phyloP scores from a whole-genome alignment of 1,284 basidiomycete genomes.

The Sanghuangporus sanghuang region DNA sequence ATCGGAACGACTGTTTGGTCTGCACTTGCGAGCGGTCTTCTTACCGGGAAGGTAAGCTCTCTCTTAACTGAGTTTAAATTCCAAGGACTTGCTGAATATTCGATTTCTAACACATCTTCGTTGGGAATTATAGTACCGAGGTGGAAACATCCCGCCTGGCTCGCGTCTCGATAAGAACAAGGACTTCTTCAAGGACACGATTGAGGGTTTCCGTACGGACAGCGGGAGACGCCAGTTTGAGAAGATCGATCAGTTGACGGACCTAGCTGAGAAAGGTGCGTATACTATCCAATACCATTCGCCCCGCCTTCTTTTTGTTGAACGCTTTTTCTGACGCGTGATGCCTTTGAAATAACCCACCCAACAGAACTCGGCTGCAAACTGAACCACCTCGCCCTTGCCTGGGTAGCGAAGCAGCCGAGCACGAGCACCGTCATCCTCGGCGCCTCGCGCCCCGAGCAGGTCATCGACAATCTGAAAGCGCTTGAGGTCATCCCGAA shows the following conservation, averaged over 20 bases:
- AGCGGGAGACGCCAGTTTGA: slow-evolving; percentile 61
- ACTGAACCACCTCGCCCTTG: slow-evolving; percentile 61
- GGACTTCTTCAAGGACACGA: slow-evolving; percentile 42
- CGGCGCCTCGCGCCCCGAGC: slow-evolving; percentile 52
- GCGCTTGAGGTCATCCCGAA: slow-evolving; percentile 67
- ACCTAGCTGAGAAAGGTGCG: slow-evolving; percentile 45
- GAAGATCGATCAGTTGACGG: slow-evolving; percentile 63
- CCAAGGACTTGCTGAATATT: too few relatives aligned
- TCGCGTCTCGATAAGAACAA: slow-evolving; percentile 57
- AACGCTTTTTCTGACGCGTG: background rate
- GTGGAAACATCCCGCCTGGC: slow-evolving; percentile 44
- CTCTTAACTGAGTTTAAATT: too few relatives aligned
- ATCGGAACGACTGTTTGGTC: slow-evolving; percentile 71
- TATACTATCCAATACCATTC: slow-evolving; percentile 21
- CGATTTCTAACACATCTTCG: too few relatives aligned
- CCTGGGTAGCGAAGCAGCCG: slow-evolving; percentile 64
- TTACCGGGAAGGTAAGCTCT: slow-evolving; percentile 62
- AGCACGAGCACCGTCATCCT: slow-evolving; percentile 59
- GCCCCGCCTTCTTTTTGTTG: background rate
- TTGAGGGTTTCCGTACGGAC: slow-evolving; percentile 38
- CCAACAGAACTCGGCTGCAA: slow-evolving; percentile 45
- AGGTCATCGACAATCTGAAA: slow-evolving; percentile 64
- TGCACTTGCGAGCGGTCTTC: slow-evolving; percentile 63
- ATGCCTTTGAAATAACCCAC: slow-evolving; percentile 24
- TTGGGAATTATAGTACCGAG: slow-evolving; percentile 34